These are phyloP conservation scores for Petunia secreta DNA, from an alignment of 257 asterid species.

Conservation along the genomic window DNA sequence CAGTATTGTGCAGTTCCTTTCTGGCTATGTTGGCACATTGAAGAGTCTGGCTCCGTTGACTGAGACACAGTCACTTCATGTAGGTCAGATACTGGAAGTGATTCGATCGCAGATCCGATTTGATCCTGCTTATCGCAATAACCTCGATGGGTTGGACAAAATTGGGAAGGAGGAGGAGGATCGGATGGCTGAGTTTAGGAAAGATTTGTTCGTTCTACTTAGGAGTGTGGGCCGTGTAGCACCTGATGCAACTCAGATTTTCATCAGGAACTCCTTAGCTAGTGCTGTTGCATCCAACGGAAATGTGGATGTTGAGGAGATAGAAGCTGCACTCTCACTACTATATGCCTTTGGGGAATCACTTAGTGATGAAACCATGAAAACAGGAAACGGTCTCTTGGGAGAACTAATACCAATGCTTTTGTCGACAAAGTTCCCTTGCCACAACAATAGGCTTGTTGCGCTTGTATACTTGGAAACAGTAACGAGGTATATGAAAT, in stretches of 20 bases:
- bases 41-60: constrained; percentile 62
- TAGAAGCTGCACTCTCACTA: constrained; percentile 93
- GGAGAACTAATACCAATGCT: constrained; percentile 84
- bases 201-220: constrained; percentile 74
- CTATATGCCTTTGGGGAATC: constrained; percentile 90
- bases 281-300: constrained; percentile 63
- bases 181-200: constrained; percentile 86
- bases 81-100: constrained; percentile 81
- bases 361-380: constrained; percentile 65
- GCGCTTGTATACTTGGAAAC: constrained; percentile 90
- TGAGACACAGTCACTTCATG: constrained; percentile 70
- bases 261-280: constrained; percentile 72
- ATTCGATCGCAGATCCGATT: constrained; percentile 65
- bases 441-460: constrained; percentile 90
- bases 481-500: constrained; percentile 77
- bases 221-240: constrained; percentile 89
- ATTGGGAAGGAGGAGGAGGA: constrained; percentile 93
- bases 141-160: constrained; percentile 71
- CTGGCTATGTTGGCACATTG: constrained; percentile 86
- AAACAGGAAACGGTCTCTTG: constrained; percentile 65
- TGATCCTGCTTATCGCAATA: constrained; percentile 71
- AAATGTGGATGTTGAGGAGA: constrained; percentile 82
- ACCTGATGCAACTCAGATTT: constrained; percentile 75
- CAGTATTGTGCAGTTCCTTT: constrained; percentile 85
- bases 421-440: constrained; percentile 78